Evolutionary conservation across 148 eudicot genomes (phyloP).

Genomic region (Spergularia bocconei): DNA sequence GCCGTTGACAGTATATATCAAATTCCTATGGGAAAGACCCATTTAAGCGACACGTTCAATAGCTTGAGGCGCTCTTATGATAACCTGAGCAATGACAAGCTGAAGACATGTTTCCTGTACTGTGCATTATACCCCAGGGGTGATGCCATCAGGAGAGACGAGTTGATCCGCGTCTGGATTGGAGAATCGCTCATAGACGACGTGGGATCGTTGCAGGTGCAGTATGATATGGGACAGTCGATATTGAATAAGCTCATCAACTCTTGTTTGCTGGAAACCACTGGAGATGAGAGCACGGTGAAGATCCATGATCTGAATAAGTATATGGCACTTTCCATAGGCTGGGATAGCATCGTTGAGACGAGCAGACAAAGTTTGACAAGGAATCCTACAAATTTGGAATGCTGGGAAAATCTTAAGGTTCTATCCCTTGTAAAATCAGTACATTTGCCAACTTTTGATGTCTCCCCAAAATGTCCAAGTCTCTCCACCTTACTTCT

Average conservation of each 20-base stretch:
- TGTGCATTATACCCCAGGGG: constrained; percentile 21
- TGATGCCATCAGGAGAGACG: constrained; percentile 15
- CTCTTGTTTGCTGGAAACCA: constrained; percentile 21
- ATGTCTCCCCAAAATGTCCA: constrained; percentile 3
- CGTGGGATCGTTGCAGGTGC: constrained; percentile 18
- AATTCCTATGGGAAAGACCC: not conserved
- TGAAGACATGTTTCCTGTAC: constrained; percentile 18
- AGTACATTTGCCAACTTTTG: not conserved
- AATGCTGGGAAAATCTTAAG: not conserved
- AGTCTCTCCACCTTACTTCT: constrained; percentile 22
- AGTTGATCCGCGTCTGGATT: constrained; percentile 25
- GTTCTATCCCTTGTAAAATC: constrained; percentile 11
- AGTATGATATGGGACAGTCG: constrained; percentile 24
- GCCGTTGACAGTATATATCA: not conserved
- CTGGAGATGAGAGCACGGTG: not conserved
- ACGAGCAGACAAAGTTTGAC: not conserved
- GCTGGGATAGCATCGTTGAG: constrained; percentile 5
- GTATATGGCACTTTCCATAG: constrained; percentile 16
- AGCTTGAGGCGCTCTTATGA: constrained; percentile 14
- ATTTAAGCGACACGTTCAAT: not conserved
- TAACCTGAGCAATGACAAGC: not conserved
- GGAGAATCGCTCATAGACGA: constrained; percentile 20
- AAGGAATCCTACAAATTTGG: not conserved
- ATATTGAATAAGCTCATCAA: constrained; percentile 24
- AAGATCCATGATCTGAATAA: constrained; percentile 17